Base-by-base conservation (phyloP, 257 asterid species). In the Solanum dulcamara region DNA sequence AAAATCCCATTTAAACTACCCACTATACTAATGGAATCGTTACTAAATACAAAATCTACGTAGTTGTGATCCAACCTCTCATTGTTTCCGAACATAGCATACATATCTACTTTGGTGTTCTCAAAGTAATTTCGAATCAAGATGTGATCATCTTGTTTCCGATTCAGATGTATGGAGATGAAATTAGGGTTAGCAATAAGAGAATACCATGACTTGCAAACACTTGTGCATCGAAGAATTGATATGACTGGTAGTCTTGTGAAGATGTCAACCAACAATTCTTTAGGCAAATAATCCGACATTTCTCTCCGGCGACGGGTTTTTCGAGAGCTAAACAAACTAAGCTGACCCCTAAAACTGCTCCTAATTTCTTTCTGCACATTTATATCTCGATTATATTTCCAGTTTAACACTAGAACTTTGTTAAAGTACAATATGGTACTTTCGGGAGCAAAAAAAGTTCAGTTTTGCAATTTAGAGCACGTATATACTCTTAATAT, bases 161-260 rank as follows among this genome's bases (percentile, higher is more conserved):
- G 79, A 13, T 70, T 70, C 30, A 70, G 80, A 10, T 37, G 30
- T 10, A 30, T 70, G 30, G 44, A 86, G 12, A 72, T 38, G 18
- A 86, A 86, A 11, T 44, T 4, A 83, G 88, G 79, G 80, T 71
- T 72, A 8, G 70, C 30, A 11, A 83, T 48, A 26, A 74, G 30
- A 4, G 57, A 72, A 4, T 83, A 82, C 88, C 86, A 86, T 72
- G 81, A 74, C 30, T 74, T 86, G 13, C 86, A 82, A 3, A 86
- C 79, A 53, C 81, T 72, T 62, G 81, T 86, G 81, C 79, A 83
- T 57, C 86, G 84, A 10, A 83, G 26, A 8, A 86, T 62, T 32
- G 86, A 86, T 50, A 83, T 72, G 10, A 13, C 24, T 0, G 84
- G 86, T n/a, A 86, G 68, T 66, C 68, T 86, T 30, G 15, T 5